These are phyloP conservation scores for barley (Hordeum vulgare) DNA, from an alignment of 176 grass and related monocot species.

Conservation along the genomic window DNA sequence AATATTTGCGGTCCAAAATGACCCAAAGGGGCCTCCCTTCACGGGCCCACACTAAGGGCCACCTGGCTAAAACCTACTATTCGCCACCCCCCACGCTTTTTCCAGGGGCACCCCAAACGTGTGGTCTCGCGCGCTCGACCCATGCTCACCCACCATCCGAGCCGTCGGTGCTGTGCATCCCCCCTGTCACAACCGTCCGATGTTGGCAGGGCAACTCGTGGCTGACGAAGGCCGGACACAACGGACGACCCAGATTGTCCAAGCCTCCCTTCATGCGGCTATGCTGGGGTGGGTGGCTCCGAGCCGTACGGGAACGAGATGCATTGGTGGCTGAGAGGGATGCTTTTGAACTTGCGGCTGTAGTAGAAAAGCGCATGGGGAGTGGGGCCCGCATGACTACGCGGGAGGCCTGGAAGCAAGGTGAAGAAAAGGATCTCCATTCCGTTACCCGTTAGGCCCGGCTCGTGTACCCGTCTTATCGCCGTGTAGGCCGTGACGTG, in stretches of 20 bases:
- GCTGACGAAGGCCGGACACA: not conserved
- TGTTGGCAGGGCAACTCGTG: slow-evolving; percentile 12
- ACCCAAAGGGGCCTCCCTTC: not conserved
- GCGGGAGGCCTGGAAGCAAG: not conserved
- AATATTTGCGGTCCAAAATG: slow-evolving; percentile 21
- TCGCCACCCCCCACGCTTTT: slow-evolving; percentile 57
- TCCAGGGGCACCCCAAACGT: not conserved
- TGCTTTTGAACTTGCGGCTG: slow-evolving; percentile 35
- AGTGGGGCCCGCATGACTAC: slow-evolving; percentile 24
- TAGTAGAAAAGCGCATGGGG: slow-evolving; percentile 47
- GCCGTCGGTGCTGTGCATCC: not conserved
- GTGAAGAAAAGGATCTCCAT: not conserved
- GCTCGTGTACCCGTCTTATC: not conserved
- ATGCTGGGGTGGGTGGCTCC: not conserved
- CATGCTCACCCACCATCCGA: not conserved
- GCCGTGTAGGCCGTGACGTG: slow-evolving; percentile 16
- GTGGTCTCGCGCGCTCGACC: slow-evolving; percentile 31
- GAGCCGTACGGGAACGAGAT: not conserved
- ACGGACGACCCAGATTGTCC: not conserved
- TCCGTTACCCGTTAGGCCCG: not conserved
- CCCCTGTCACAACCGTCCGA: not conserved
- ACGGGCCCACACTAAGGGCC: slow-evolving; percentile 19
- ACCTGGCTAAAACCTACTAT: slow-evolving; percentile 32
- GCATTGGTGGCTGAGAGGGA: not conserved
- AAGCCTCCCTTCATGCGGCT: not conserved